Evolutionary conservation across 2,329 filamentous ascomycete genomes (phyloP), one percentile per base, ranked within the genome.

Genomic region (Fusarium piperis): DNA sequence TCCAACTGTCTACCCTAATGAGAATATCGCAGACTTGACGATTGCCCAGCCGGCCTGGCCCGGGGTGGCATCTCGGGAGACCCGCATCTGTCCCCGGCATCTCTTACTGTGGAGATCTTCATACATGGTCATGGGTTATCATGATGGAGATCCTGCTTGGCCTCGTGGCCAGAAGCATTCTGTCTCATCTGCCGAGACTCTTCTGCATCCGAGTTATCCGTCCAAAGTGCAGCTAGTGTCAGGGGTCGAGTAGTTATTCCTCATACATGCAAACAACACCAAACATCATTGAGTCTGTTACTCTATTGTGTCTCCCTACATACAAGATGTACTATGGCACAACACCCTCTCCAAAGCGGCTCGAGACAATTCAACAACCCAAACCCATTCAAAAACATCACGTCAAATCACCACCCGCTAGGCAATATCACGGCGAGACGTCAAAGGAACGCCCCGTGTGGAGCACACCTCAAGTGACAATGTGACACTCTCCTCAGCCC

Each of bases 21-120:
- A 48, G 4, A 13, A 48, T 12, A 51, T 16, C 3, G n/a, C 12
- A n/a, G 20, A 60, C 38, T 32, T 35, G n/a, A 64, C 60, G 52
- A 30, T 52, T 61, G 69, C 68, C 69, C 60, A 71, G 68, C 48
- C 70, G 70, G 70, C 67, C 62, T 71, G 59, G 58, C 66, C 70
- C 70, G 70, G 70, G 36, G 23, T 16, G 32, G 26, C 35, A 44
- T 68, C 48, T 33, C 51, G 56, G 36, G 28, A 20, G 41, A 55
- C 57, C 68, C 69, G 71, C 69, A 20, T 59, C 28, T 39, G 23
- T 44, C 46, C 64, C 69, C 61, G 41, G 51, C 56, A 64, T 20
- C 18, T 23, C 11, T 6, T 23, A 9, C 12, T 39, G 35, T 39
- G 23, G 53, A 26, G 35, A 28, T 39, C 35, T 30, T 57, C 11